These are phyloP conservation scores for Zygosaccharomyces pseudobailii DNA, from an alignment of 1,139 yeast species.

Conservation along the genomic window DNA sequence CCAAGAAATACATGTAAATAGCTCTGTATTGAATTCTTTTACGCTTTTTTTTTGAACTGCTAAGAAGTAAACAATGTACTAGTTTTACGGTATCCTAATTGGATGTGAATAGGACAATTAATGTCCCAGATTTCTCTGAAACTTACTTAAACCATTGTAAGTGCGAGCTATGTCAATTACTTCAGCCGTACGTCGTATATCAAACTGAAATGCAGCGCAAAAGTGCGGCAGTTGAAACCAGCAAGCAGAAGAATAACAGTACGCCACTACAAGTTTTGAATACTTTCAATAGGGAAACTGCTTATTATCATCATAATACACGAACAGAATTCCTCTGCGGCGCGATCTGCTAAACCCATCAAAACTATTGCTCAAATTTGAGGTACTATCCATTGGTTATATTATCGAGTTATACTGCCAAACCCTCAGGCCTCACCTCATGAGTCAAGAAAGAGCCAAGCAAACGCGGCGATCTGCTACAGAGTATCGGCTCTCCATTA, in stretches of 20 bases:
- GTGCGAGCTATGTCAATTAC: too few relatives aligned
- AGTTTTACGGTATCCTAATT: too few relatives aligned
- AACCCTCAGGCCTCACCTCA: not conserved
- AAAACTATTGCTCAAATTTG: not conserved
- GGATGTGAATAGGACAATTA: too few relatives aligned
- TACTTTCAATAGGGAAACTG: not conserved
- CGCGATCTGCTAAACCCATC: slow-evolving; percentile 1
- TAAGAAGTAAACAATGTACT: too few relatives aligned
- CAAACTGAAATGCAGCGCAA: too few relatives aligned
- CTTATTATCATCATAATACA: not conserved
- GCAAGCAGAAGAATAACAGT: not conserved
- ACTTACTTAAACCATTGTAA: too few relatives aligned
- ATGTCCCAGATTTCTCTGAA: too few relatives aligned
- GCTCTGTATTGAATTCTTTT: not conserved
- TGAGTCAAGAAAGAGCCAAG: slow-evolving; percentile 17
- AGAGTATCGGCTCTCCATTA: slow-evolving; percentile 31
- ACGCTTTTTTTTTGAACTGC: not conserved
- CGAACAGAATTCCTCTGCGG: not conserved
- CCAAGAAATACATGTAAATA: slow-evolving; percentile 34
- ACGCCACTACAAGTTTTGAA: not conserved
- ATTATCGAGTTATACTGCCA: not conserved
- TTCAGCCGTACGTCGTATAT: too few relatives aligned
- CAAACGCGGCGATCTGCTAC: slow-evolving; percentile 25
- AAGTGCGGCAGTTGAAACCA: too few relatives aligned
- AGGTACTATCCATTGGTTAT: not conserved